phyloP scores from a whole-genome alignment of 352 stramenopile species.

The Globisporangium nagaii region DNA sequence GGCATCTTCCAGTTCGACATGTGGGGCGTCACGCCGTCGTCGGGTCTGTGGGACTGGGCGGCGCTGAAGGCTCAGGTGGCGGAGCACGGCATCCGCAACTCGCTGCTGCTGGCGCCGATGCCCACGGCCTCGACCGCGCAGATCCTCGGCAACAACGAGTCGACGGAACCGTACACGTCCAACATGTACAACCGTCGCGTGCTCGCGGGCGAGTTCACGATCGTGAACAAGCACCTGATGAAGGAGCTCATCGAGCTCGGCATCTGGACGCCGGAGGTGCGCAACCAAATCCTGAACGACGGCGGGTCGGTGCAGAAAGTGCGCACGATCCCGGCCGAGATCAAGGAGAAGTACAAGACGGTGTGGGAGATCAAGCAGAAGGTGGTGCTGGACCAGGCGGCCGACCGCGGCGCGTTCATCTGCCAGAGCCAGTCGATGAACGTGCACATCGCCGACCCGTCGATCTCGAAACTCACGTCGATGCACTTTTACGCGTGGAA shows the following conservation, averaged over 20 bases:
- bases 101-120: slow-evolving; percentile 98
- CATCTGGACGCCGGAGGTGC: slow-evolving; percentile 96
- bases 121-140: slow-evolving; percentile 98
- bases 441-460: slow-evolving; percentile 98
- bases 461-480: slow-evolving; percentile 96
- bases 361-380: slow-evolving; percentile 99
- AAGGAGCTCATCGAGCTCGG: slow-evolving; percentile 94
- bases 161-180: slow-evolving; percentile 97
- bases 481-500: slow-evolving; percentile 99
- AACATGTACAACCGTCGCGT: slow-evolving; percentile 99
- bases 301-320: slow-evolving; percentile 94
- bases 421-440: slow-evolving; percentile 98
- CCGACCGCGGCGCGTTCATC: slow-evolving; percentile 98
- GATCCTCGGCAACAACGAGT: slow-evolving; percentile 99
- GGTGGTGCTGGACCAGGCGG: slow-evolving; percentile 96
- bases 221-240: slow-evolving; percentile 99
- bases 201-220: slow-evolving; percentile 98
- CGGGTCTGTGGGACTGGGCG: slow-evolving; percentile 94
- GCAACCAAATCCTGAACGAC: slow-evolving; percentile 99
- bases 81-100: slow-evolving; percentile 97
- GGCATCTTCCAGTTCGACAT: slow-evolving; percentile 99
- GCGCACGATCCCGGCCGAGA: slow-evolving; percentile 58
- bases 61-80: slow-evolving; percentile 91
- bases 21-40: slow-evolving; percentile 94
- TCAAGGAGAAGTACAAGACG: slow-evolving; percentile 99